Evolutionary conservation across 2,329 filamentous ascomycete species (phyloP), one percentile per base, ranked within the genome.

Genomic region (Paracoccidioides brasiliensis): DNA sequence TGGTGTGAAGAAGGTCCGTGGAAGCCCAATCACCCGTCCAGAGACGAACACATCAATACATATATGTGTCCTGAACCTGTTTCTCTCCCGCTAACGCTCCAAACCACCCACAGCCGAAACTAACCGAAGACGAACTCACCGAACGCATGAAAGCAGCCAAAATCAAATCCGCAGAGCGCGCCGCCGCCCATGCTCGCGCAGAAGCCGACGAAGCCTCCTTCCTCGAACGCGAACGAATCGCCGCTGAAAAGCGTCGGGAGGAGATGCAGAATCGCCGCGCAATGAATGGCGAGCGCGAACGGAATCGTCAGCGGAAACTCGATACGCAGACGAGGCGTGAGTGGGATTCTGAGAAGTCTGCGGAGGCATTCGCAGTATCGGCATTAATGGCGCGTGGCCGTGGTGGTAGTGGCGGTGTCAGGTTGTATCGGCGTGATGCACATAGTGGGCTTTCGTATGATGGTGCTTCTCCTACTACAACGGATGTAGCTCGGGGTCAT

Each of bases 181-280:
- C 76, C 7, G 81, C 79, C 7, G 80, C 80, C 0, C 81, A 86
- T 64, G 79, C 78, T 0, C 76, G 81, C 32, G 81, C 82, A n/a
- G 80, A 85, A 70, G 81, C 81, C n/a, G 83, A 86, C 60, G 77
- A 79, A 54, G 81, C 81, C 3, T 79, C 77, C 0, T 85, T 84
- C 64, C 76, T 81, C 44, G 76, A 82, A 56, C 76, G 82, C n/a
- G 83, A 86, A 64, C 78, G 79, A 38, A 70, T 80, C 8, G 78
- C 80, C 0, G 76, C 76, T 28, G 74, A 77, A 60, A 76, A 80
- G 55, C 71, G 78, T 55, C 75, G 76, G 53, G 77, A 83, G 61
- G 74, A 76, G 56, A 62, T 62, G 4, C 67, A 66, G 55, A 77
- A 81, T 57, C 68, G 80, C 38, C 77, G 77, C 57, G 75, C 77